Percentiles rank a stretch among this genome's conserved stretches.
phyloP scores from a whole-genome alignment of 805 yeast genomes.

The Debaryomyces castellii region DNA sequence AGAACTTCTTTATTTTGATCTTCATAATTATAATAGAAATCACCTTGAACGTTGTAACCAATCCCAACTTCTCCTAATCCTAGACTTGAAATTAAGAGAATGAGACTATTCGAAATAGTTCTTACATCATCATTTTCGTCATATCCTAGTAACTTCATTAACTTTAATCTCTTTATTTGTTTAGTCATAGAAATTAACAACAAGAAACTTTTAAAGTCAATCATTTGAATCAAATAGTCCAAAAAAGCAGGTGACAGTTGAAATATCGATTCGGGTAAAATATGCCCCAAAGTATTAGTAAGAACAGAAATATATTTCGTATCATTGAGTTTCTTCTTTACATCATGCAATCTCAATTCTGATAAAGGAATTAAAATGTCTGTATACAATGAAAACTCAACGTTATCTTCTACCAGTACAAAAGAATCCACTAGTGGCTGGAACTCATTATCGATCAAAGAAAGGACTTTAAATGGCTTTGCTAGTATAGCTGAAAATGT shows the following conservation, averaged over 20 bases:
- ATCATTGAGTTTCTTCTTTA: slow-evolving; percentile 9
- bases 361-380: slow-evolving; percentile 20
- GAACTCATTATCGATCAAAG: slow-evolving; percentile 15
- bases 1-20: slow-evolving; percentile 1
- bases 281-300: slow-evolving; percentile 14
- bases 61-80: slow-evolving; percentile 27
- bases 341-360: slow-evolving; percentile 16
- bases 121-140: slow-evolving; percentile 6
- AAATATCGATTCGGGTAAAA: slow-evolving; percentile 13
- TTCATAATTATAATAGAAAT: slow-evolving; percentile 22
- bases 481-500: slow-evolving; percentile 23
- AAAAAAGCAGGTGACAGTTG: slow-evolving; percentile 13
- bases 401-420: slow-evolving; percentile 11
- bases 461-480: slow-evolving; percentile 28
- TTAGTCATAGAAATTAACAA: slow-evolving; percentile 25
- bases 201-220: slow-evolving; percentile 32
- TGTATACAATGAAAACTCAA: slow-evolving; percentile 16
- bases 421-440: slow-evolving; percentile 16
- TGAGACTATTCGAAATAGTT: slow-evolving; percentile 16
- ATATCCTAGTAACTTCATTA: slow-evolving; percentile 29
- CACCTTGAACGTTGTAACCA: slow-evolving; percentile 23
- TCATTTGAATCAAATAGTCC: slow-evolving; percentile 20
- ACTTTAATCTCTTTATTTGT: slow-evolving; percentile 19
- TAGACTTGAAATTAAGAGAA: slow-evolving; percentile 24
- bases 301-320: slow-evolving; percentile 8